Evolutionary conservation across 371 early-diverging fungal species (phyloP), one percentile per base, ranked within the genome.

Genomic region (Mortierella sp.): DNA sequence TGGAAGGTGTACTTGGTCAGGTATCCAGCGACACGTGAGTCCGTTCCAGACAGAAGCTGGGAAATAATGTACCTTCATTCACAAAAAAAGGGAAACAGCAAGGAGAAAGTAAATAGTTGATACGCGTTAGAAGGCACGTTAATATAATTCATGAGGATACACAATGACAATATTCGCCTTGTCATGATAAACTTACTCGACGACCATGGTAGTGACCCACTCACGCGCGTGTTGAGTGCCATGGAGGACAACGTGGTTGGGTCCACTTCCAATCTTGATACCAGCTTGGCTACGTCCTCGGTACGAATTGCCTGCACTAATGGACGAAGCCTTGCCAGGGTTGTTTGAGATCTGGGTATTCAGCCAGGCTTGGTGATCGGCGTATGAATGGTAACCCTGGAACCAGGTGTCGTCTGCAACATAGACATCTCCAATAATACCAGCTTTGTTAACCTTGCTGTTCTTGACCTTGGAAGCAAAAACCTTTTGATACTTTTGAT

Each of bases 261-360:
- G 67, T 5, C 82, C 82, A n/a, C 6, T 72, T 28, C 82, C 82
- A 43, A 81, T 81, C 76, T 75, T 81, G 57, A 81, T 72, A 60
- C 82, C 82, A 43, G 58, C 57, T 67, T 76, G 76, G 13, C 41
- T 41, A 21, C 76, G 71, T 19, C 64, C 65, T 63, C 76, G 76
- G 70, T 16, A 81, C 11, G 76, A 61, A 22, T 81, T 75, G 2
- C 82, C 82, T 15, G 76, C 76, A 32, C 66, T 69, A 67, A 81
- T 50, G 24, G 66, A 41, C 6, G 70, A 60, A 28, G 76, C 76
- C 48, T 69, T 81, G 28, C 62, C 52, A 0, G 76, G 63, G 67
- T 81, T 72, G 60, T 52, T 75, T 21, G 72, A 28, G 52, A 81
- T 76, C 63, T 75, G 76, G 32, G 76, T 65, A 10, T 48, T 33